phyloP scores from a whole-genome alignment of 2,329 filamentous ascomycete genomes.

The Chrysosporium keratinophilum region DNA sequence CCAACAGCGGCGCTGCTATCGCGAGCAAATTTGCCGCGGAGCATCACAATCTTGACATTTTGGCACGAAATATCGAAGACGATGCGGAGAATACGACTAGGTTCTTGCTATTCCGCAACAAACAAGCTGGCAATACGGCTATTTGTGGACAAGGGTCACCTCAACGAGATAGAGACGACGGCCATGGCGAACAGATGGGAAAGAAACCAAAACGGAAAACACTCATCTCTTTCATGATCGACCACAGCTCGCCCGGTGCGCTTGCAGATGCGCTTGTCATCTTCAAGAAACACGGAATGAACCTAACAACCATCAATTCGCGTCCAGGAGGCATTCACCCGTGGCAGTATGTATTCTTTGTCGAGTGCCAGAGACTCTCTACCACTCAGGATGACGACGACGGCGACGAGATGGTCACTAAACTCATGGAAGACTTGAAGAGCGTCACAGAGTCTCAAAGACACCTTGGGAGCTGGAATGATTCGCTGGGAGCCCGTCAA shows the following conservation, averaged over 20 bases:
- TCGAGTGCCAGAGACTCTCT: slow-evolving; percentile 64
- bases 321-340: slow-evolving; percentile 62
- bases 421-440: slow-evolving; percentile 26
- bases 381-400: slow-evolving; percentile 15
- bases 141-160: background rate
- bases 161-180: background rate
- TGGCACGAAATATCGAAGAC: slow-evolving; percentile 45
- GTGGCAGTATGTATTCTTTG: slow-evolving; percentile 92
- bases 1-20: slow-evolving; percentile 60
- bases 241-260: slow-evolving; percentile 67
- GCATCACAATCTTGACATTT: slow-evolving; percentile 55
- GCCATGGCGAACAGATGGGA: background rate
- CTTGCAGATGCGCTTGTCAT: slow-evolving; percentile 69
- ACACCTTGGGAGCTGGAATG: slow-evolving; percentile 34
- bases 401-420: slow-evolving; percentile 24
- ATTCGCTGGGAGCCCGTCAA: slow-evolving; percentile 15
- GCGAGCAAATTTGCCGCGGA: slow-evolving; percentile 63
- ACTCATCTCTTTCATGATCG: slow-evolving; percentile 71
- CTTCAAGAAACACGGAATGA: slow-evolving; percentile 62
- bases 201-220: slow-evolving; percentile 46
- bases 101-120: slow-evolving; percentile 37
- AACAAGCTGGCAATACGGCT: slow-evolving; percentile 21
- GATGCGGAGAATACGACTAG: slow-evolving; percentile 39
- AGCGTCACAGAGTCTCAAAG: slow-evolving; percentile 32
- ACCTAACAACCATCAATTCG: slow-evolving; percentile 84